Conservation (phyloP, 2,329 filamentous ascomycete species). For the Neofusicoccum cordaticola region DNA sequence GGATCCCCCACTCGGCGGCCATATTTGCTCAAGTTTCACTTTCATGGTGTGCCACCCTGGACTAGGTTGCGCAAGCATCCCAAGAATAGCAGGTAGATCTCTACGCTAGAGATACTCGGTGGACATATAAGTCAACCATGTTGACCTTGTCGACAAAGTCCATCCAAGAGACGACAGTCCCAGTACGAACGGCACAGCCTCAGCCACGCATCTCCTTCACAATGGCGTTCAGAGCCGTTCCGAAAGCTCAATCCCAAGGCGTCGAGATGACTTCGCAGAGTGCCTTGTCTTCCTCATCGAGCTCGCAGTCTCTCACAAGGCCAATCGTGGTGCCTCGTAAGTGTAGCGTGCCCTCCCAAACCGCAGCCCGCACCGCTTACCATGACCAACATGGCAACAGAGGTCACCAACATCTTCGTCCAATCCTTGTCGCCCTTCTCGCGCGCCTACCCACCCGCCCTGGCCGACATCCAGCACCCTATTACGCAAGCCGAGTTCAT, state of each 20-base stretch:
- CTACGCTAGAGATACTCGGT: not conserved
- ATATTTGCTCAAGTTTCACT: not conserved
- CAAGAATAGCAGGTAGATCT: not conserved
- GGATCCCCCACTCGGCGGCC: not conserved
- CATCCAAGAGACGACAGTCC: not conserved
- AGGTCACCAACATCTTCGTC: not conserved
- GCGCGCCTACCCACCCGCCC: not conserved
- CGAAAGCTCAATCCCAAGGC: not conserved
- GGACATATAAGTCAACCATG: not conserved
- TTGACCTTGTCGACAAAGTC: not conserved
- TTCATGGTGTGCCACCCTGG: not conserved
- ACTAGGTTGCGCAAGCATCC: not conserved
- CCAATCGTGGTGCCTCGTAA: not conserved
- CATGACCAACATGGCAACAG: not conserved
- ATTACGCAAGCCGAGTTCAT: constrained; percentile 24
- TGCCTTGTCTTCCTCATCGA: not conserved
- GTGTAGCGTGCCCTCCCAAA: not conserved
- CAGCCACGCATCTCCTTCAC: no score
- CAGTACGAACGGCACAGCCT: not conserved
- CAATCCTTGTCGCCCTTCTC: not conserved
- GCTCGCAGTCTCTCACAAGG: not conserved
- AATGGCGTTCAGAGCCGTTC: not conserved
- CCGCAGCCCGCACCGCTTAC: not conserved
- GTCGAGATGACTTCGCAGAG: not conserved
- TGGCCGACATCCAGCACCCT: not conserved